These are phyloP conservation scores for Rhodomyrtus tomentosa DNA, from an alignment of 345 rosid genomes.

Conservation along the genomic window DNA sequence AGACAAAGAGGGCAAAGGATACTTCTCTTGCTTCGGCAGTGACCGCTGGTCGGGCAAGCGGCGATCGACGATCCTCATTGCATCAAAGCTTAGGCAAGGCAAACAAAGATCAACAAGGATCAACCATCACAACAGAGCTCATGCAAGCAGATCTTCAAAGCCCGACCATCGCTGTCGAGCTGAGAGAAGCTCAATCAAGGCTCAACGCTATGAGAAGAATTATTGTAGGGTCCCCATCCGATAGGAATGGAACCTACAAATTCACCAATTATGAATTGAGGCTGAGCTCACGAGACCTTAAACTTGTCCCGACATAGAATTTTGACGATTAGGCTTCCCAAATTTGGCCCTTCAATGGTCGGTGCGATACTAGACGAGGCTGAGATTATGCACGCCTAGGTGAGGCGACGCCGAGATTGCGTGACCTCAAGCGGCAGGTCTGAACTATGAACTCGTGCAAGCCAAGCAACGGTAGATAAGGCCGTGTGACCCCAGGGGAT, in stretches of 20 bases:
- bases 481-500: background rate
- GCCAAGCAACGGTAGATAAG: background rate
- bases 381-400: background rate
- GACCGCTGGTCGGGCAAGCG: fast-evolving
- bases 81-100: background rate
- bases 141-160: background rate
- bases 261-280: background rate
- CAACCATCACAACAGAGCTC: background rate
- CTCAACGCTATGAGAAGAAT: fast-evolving
- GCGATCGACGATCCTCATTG: background rate
- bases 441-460: background rate
- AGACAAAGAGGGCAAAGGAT: background rate
- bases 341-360: background rate
- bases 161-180: background rate
- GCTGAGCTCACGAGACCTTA: background rate
- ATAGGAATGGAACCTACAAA: too few relatives aligned
- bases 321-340: background rate
- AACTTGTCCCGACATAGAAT: background rate
- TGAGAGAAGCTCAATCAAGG: background rate
- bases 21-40: background rate
- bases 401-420: background rate
- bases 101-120: background rate
- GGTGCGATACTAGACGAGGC: fast-evolving
- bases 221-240: too few relatives aligned
- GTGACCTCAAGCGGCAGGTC: background rate